A percentile compares a stretch with the other conserved stretches of the same genome.
These are phyloP conservation scores for Thelonectria rubi DNA, from an alignment of 2,329 filamentous ascomycete species.

Conservation along the genomic window DNA sequence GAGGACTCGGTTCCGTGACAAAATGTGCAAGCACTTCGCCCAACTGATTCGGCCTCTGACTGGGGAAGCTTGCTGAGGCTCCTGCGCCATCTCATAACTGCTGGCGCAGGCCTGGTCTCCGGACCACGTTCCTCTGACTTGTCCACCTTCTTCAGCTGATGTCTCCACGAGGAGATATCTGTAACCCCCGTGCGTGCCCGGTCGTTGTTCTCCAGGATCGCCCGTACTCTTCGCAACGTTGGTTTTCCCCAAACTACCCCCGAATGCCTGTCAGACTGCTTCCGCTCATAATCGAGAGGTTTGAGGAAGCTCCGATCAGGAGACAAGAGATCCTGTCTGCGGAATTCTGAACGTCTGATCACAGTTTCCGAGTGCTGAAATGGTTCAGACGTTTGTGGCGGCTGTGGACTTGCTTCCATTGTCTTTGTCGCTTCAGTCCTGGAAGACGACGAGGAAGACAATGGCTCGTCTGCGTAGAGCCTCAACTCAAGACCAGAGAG, in stretches of 20 bases:
- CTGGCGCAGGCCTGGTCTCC: constrained; percentile 25
- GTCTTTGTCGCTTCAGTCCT: background rate
- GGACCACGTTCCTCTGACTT: constrained; percentile 29
- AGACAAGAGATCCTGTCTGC: background rate
- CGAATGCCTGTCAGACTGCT: background rate
- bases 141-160: constrained; percentile 38
- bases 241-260: constrained; percentile 1
- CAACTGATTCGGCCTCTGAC: constrained; percentile 25
- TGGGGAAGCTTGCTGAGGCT: constrained; percentile 36
- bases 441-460: background rate
- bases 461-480: background rate
- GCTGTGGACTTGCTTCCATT: background rate
- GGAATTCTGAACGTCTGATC: background rate
- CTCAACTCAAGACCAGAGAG: background rate
- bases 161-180: constrained; percentile 35
- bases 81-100: constrained; percentile 34
- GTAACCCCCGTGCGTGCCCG: constrained; percentile 17
- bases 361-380: background rate
- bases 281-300: background rate
- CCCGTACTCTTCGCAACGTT: constrained; percentile 20
- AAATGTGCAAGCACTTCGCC: constrained; percentile 33
- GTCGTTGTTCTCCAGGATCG: constrained; percentile 11
- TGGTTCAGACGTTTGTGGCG: background rate
- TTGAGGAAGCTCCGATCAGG: background rate
- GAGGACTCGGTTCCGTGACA: constrained; percentile 35